These are phyloP conservation scores for Echinochloa phyllopogon DNA, from an alignment of 176 grass and related monocot genomes.

Conservation along the genomic window DNA sequence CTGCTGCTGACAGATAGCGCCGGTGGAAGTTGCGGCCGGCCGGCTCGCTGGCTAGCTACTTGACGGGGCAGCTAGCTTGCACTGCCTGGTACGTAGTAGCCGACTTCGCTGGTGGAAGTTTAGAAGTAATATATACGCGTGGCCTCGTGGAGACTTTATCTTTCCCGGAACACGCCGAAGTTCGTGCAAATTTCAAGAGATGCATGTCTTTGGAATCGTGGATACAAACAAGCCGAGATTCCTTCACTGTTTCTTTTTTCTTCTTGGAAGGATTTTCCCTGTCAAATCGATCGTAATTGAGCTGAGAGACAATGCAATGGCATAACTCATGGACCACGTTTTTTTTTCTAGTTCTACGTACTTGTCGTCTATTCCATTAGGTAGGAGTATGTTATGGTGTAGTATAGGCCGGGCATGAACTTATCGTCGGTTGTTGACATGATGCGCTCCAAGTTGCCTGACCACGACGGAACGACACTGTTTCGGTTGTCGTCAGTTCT, in stretches of 20 bases:
- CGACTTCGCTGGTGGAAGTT: constrained; percentile 37
- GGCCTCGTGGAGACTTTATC: background rate
- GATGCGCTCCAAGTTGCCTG: constrained; percentile 9
- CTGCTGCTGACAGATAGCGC: background rate
- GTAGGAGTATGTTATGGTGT: background rate
- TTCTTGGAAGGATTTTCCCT: background rate
- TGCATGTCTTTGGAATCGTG: background rate
- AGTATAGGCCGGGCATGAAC: background rate
- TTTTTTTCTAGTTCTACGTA: background rate
- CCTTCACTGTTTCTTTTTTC: background rate
- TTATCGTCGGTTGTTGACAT: background rate
- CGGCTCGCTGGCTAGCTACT: background rate
- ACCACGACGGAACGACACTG: background rate
- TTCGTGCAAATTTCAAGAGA: background rate
- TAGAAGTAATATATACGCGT: too few species aligned
- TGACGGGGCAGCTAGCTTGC: background rate
- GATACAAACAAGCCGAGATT: background rate
- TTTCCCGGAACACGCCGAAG: background rate
- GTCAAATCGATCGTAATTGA: background rate
- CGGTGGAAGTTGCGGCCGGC: background rate
- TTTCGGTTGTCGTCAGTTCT: background rate
- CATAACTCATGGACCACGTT: background rate
- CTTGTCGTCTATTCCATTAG: background rate
- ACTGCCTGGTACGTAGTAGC: background rate
- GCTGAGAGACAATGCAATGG: background rate